Evolutionary conservation across 257 asterid species (phyloP).

Genomic region (Paulownia fortunei): DNA sequence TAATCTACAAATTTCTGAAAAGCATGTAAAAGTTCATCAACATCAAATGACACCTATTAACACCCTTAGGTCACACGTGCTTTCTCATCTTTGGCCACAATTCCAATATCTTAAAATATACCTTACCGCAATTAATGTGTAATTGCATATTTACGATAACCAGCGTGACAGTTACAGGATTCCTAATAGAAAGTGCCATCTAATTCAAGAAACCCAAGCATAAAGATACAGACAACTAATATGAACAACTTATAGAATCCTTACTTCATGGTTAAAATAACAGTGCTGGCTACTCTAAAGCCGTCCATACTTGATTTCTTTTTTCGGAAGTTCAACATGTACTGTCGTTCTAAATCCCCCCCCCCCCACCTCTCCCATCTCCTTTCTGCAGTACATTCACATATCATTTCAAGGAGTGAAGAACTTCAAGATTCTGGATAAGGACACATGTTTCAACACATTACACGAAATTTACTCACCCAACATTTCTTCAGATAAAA

Average conservation of each 20-base stretch:
- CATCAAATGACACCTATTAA: neutral
- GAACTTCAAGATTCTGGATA: slow-evolving; percentile 15
- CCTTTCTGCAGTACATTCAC: slow-evolving; percentile 8
- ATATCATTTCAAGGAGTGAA: neutral
- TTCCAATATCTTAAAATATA: neutral
- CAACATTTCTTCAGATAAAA: neutral
- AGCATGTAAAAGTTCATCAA: neutral
- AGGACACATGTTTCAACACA: neutral
- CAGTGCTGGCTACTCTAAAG: neutral
- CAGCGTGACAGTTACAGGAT: neutral
- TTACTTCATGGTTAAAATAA: neutral
- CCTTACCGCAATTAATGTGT: slow-evolving; percentile 1
- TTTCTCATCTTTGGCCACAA: neutral
- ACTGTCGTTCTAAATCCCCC: neutral
- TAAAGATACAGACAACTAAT: neutral
- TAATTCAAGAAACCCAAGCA: slow-evolving; percentile 2
- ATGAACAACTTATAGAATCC: slow-evolving; percentile 1
- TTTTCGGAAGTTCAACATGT: slow-evolving; percentile 3
- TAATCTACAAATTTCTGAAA: neutral
- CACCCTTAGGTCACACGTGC: neutral
- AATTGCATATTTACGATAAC: neutral
- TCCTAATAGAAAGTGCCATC: neutral
- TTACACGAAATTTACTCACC: slow-evolving; percentile 2
- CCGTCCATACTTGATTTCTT: neutral
- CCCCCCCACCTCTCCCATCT: neutral